A percentile compares a stretch with the other conserved stretches of the same genome.
These are phyloP conservation scores for Cryptosporidium sp. DNA, from an alignment of 169 alveolate species.

Conservation along the genomic window DNA sequence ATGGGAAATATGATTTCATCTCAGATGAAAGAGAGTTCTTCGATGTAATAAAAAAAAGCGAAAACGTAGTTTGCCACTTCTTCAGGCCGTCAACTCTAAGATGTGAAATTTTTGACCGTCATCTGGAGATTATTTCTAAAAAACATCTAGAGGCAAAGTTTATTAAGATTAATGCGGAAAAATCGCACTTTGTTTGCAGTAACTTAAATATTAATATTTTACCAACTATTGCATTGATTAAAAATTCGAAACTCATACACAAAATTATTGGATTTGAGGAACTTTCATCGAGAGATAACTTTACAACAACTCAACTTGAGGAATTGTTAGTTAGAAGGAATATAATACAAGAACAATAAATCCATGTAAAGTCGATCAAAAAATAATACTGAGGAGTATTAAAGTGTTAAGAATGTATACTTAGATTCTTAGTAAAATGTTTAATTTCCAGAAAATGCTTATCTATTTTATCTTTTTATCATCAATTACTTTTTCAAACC, in stretches of 20 bases:
- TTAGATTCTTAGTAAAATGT: not conserved
- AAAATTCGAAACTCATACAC: constrained; percentile 23
- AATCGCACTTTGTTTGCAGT: constrained; percentile 78
- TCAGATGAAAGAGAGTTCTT: constrained; percentile 50
- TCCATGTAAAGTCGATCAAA: not conserved
- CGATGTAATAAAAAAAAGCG: constrained; percentile 60
- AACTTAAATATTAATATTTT: constrained; percentile 18
- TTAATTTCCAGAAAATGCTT: too few species aligned
- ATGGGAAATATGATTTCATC: constrained; percentile 45
- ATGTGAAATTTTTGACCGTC: constrained; percentile 83
- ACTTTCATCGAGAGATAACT: constrained; percentile 38
- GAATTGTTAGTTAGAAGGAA: constrained; percentile 33
- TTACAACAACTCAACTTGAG: constrained; percentile 55
- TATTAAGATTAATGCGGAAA: constrained; percentile 85
- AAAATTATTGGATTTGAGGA: constrained; percentile 70
- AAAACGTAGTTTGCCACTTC: constrained; percentile 82
- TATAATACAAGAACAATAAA: not conserved
- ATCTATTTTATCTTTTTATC: not conserved
- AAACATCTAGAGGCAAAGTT: constrained; percentile 82
- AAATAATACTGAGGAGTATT: not conserved
- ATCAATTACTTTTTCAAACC: not conserved
- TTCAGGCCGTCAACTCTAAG: constrained; percentile 83
- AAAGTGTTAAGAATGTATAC: not conserved
- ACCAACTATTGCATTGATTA: constrained; percentile 52
- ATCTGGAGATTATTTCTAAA: constrained; percentile 78